Percentiles rank a stretch among this genome's conserved stretches.
These are phyloP conservation scores for Trichoderma lentiforme DNA, from an alignment of 2,329 filamentous ascomycete genomes.

Conservation along the genomic window DNA sequence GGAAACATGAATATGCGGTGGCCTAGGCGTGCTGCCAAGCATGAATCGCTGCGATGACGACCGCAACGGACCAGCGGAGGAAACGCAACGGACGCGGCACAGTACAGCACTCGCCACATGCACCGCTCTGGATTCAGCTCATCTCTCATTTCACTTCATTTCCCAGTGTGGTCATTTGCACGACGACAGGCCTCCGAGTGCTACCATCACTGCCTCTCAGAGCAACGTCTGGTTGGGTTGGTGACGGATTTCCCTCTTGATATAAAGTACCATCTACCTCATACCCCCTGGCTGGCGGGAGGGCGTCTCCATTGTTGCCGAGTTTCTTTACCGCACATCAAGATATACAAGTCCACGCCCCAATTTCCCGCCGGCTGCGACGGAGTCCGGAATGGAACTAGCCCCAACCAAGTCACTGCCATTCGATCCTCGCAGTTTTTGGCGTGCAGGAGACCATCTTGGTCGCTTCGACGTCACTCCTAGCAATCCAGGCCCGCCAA, in stretches of 20 bases:
- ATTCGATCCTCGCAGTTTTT: constrained; percentile 15
- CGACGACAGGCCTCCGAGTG: neutral
- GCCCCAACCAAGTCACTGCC: constrained; percentile 8
- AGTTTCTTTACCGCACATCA: constrained; percentile 6
- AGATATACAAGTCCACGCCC: neutral
- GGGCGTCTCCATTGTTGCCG: constrained; percentile 15
- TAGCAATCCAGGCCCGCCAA: constrained; percentile 2
- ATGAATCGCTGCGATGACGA: neutral
- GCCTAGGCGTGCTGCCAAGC: neutral
- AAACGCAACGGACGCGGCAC: neutral
- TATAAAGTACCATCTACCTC: neutral
- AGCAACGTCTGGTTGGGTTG: constrained; percentile 3
- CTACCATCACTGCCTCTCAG: neutral
- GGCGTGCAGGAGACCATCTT: constrained; percentile 14
- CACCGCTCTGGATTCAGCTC: neutral
- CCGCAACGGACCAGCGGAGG: neutral
- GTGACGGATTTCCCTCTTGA: neutral
- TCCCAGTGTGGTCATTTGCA: neutral
- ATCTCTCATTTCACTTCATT: neutral
- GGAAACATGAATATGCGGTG: neutral
- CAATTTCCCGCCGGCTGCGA: constrained; percentile 10
- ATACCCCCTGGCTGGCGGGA: neutral
- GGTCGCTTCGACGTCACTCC: constrained; percentile 13
- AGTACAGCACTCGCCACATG: neutral
- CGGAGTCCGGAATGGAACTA: constrained; percentile 15